Conservation (phyloP, 1,284 basidiomycete species). For the Malassezia psittaci region DNA sequence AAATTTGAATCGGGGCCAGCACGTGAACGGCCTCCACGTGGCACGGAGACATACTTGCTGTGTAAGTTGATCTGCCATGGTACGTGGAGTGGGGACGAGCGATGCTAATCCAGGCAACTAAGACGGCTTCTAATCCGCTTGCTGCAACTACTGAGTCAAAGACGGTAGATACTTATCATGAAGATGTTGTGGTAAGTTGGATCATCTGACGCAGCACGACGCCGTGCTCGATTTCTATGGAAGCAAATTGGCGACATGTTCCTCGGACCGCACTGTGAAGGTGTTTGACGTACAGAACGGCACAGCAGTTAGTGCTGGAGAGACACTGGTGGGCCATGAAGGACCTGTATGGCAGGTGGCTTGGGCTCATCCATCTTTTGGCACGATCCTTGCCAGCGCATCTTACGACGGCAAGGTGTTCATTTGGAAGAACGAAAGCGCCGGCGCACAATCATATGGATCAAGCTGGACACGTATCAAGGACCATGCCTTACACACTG, state of each 20-base stretch:
- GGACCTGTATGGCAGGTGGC: conserved; percentile 96
- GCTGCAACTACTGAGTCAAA: conserved; percentile 18
- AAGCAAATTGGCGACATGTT: conserved; percentile 89
- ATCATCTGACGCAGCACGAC: conserved; percentile 57
- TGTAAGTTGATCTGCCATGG: conserved; percentile 1
- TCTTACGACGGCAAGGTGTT: conserved; percentile 97
- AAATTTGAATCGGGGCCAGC: neutral
- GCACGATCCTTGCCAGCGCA: conserved; percentile 88
- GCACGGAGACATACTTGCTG: neutral
- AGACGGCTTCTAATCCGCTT: neutral
- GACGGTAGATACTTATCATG: conserved; percentile 43
- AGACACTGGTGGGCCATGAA: conserved; percentile 56
- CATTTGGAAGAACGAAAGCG: conserved; percentile 77
- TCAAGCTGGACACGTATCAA: conserved; percentile 81
- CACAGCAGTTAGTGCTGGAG: conserved; percentile 56
- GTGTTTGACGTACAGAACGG: conserved; percentile 91
- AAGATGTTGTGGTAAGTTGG: conserved; percentile 39
- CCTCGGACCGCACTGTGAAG: conserved; percentile 86
- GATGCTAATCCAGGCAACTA: conserved; percentile 1
- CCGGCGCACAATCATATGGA: conserved; percentile 20
- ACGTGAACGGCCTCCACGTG: neutral
- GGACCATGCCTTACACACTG: conserved; percentile 86
- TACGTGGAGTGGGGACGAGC: neutral
- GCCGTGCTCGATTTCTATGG: conserved; percentile 97
- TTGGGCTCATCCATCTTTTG: conserved; percentile 92